Percentiles rank a stretch among this genome's conserved stretches.
Conservation (phyloP, 192 early-diverging fungal species). For the Coemansia sp. region DNA sequence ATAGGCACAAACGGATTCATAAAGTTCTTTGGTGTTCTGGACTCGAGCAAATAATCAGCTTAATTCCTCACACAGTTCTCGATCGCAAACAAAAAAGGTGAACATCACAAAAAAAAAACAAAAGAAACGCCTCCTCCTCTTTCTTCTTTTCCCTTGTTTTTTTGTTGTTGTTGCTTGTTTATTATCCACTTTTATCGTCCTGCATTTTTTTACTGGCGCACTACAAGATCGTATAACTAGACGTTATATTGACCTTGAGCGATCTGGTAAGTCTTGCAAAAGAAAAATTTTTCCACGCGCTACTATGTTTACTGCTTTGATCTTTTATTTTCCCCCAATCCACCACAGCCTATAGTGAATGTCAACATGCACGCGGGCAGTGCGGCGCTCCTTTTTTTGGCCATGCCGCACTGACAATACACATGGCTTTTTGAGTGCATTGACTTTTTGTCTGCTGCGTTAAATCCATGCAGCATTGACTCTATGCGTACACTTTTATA, state of each 20-base stretch:
- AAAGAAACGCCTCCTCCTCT: not conserved
- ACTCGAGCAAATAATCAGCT: constrained; percentile 8
- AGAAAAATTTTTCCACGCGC: too few relatives aligned
- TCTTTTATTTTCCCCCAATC: not conserved
- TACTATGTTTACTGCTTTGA: not conserved
- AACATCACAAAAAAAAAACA: too few relatives aligned
- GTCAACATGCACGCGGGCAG: too few relatives aligned
- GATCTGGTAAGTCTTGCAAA: not conserved
- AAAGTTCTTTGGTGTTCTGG: constrained; percentile 3
- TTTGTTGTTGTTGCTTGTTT: not conserved
- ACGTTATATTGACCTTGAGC: not conserved
- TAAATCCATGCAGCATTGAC: too few relatives aligned
- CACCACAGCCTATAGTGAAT: too few relatives aligned
- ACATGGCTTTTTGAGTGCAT: not conserved
- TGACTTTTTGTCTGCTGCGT: too few relatives aligned
- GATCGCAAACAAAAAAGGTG: too few relatives aligned
- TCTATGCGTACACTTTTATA: not conserved
- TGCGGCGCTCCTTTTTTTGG: not conserved
- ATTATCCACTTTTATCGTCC: not conserved
- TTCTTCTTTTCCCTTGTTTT: too few relatives aligned
- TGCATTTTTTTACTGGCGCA: not conserved
- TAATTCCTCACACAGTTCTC: not conserved
- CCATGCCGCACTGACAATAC: not conserved
- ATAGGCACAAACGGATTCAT: constrained; percentile 2
- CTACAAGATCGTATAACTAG: not conserved